Conservation (phyloP, 305 asterid species). For the Ilex paraguariensis region DNA sequence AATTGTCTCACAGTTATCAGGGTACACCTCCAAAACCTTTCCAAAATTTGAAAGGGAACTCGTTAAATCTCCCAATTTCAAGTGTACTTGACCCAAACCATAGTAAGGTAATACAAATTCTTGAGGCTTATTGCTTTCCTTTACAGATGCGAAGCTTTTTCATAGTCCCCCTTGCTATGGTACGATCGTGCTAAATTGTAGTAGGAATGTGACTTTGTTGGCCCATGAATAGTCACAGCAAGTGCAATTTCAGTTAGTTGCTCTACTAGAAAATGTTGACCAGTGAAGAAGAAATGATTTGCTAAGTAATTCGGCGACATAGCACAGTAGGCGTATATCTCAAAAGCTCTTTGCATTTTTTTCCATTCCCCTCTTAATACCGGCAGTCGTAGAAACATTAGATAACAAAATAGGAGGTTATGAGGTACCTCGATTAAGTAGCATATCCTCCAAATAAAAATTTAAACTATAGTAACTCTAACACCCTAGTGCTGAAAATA, state of each 20-base stretch:
- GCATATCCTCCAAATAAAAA: too few relatives aligned
- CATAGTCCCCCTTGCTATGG: slow-evolving; percentile 99
- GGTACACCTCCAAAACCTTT: slow-evolving; percentile 92
- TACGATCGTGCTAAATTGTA: slow-evolving; percentile 98
- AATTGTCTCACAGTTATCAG: slow-evolving; percentile 86
- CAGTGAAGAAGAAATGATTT: slow-evolving; percentile 98
- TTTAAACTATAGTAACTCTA: too few relatives aligned
- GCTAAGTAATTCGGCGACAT: slow-evolving; percentile 92
- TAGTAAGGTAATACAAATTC: slow-evolving; percentile 94
- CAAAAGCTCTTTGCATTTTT: slow-evolving; percentile 92
- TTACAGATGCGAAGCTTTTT: slow-evolving; percentile 97
- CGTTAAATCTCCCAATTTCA: slow-evolving; percentile 89
- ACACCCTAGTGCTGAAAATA: too few relatives aligned
- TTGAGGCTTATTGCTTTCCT: slow-evolving; percentile 74
- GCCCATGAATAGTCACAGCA: slow-evolving; percentile 86
- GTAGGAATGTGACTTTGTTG: slow-evolving; percentile 97
- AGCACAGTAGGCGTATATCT: slow-evolving; percentile 89
- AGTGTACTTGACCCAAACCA: slow-evolving; percentile 98
- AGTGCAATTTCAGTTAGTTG: slow-evolving; percentile 98
- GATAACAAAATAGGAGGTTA: too few relatives aligned
- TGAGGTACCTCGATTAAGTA: too few relatives aligned
- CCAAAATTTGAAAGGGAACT: slow-evolving; percentile 89
- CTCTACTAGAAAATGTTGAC: slow-evolving; percentile 96
- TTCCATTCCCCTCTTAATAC: slow-evolving; percentile 74
- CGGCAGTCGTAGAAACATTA: slow-evolving; percentile 60